Base-by-base conservation (phyloP, 371 early-diverging fungal genomes). In the Apophysomyces variabilis region DNA sequence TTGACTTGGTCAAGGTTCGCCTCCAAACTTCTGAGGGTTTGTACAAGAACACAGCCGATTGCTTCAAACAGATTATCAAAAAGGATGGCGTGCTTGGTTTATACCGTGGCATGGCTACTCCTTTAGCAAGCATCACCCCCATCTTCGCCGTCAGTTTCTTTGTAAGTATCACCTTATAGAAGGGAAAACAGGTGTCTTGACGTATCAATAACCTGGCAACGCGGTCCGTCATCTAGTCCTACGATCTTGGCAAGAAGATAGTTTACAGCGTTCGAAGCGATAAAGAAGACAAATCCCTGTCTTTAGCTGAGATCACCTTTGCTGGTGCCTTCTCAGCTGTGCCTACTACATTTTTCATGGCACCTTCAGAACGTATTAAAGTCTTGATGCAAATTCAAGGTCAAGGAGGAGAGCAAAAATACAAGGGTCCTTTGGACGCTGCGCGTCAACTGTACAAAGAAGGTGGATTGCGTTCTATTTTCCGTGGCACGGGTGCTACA, bases 271-370 rank as follows among this genome's bases (percentile, higher is more conserved):
- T 78, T 45, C 90, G 89, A 46, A 86, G 90, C 16, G 79, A 87
- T 66, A 83, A 90, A 56, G 65, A 77, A 50, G 70, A 79, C 50
- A 64, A 70, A 9, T 58, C 75, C n/a, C 84, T 97, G 47, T 81
- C 85, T 65, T 80, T 94, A 71, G 82, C 80, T 65, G 95, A 97
- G 73, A 90, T 88, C 54, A 89, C 92, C 37, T 86, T 95, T 77
- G 98, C 98, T 38, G 98, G 99, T 75, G 96, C 91, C 26, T 95
- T 98, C 85, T 96, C 96, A 7, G 98, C 98, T 59, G 86, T 95
- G 36, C 97, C 97, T 18, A 95, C 97, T 38, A 97, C 98, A 18
- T 77, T 95, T 66, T 82, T 98, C 67, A 95, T 95, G 94, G 90
- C 92, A 58, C 98, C 92, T 63, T 91, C 92, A 78, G 98, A 98